phyloP scores from a whole-genome alignment of 148 eudicot genomes.

The Rhododendron vialii region DNA sequence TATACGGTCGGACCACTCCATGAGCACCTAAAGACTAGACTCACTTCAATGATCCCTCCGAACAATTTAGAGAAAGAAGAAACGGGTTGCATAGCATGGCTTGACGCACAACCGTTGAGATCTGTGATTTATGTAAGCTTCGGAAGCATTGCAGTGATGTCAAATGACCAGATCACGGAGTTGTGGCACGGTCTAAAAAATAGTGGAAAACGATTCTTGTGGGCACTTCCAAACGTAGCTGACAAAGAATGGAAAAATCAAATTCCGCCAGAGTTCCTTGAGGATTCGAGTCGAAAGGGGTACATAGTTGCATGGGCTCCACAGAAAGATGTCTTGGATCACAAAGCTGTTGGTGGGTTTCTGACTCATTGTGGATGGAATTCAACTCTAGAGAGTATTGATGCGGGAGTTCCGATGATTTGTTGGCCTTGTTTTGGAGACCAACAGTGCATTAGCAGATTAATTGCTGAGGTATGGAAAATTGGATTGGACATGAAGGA shows the following conservation, averaged over 20 bases:
- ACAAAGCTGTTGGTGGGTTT: background rate
- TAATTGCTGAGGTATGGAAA: background rate
- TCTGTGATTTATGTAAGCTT: background rate
- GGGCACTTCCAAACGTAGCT: background rate
- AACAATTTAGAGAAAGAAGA: background rate
- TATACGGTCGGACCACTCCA: too few species aligned
- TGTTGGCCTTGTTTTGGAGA: background rate
- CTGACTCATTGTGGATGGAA: background rate
- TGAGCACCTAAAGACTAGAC: too few species aligned
- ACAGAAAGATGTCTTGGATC: background rate
- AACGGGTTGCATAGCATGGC: background rate
- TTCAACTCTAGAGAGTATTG: background rate
- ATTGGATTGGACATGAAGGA: background rate
- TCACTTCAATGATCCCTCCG: too few species aligned
- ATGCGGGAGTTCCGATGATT: background rate
- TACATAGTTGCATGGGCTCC: background rate
- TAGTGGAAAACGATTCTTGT: background rate
- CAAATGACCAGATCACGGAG: background rate
- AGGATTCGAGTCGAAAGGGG: background rate
- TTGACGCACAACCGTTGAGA: background rate
- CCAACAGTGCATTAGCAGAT: background rate
- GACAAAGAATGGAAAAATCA: background rate
- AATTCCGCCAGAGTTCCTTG: background rate
- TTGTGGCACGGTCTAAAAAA: background rate
- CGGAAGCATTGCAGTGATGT: background rate